Evolutionary conservation across 345 rosid genomes (phyloP).

Genomic region (Lumnitzera littorea): DNA sequence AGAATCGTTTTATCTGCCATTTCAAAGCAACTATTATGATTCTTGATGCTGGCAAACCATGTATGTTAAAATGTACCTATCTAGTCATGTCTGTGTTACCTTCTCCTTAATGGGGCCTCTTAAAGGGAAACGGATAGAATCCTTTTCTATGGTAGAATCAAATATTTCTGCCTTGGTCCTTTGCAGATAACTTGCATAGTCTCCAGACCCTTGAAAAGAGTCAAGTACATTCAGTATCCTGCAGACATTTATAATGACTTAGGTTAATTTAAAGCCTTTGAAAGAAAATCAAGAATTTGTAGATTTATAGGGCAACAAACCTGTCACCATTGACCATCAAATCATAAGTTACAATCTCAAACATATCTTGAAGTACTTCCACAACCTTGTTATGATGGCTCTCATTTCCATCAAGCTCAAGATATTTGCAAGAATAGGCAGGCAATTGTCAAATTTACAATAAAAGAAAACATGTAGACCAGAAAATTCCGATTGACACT

Average conservation of each 20-base stretch:
- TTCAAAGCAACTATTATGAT: slow-evolving; percentile 15
- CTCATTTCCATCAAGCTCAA: slow-evolving; percentile 57
- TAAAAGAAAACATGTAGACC: neutral
- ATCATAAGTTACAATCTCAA: slow-evolving; percentile 78
- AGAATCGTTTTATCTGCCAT: slow-evolving; percentile 71
- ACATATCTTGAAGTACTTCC: slow-evolving; percentile 83
- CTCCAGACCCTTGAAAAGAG: slow-evolving; percentile 23
- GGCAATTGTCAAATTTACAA: no score
- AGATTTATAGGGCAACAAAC: slow-evolving; percentile 30
- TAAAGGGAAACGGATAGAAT: slow-evolving; percentile 69
- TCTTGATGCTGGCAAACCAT: no score
- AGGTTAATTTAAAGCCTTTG: slow-evolving; percentile 2
- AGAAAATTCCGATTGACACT: slow-evolving; percentile 13
- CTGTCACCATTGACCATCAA: slow-evolving; percentile 73
- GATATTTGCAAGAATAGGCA: slow-evolving; percentile 4
- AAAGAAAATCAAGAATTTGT: slow-evolving; percentile 1
- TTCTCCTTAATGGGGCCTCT: slow-evolving; percentile 57
- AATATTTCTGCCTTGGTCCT: slow-evolving; percentile 62
- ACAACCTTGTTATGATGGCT: slow-evolving; percentile 47
- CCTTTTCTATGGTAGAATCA: slow-evolving; percentile 38
- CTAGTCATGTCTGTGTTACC: slow-evolving; percentile 23
- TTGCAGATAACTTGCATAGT: slow-evolving; percentile 32
- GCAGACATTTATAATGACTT: slow-evolving; percentile 9
- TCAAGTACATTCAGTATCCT: slow-evolving; percentile 50
- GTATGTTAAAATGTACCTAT: no score